A percentile compares a stretch with the other conserved stretches of the same genome.
phyloP scores from a whole-genome alignment of 495 filamentous ascomycete species.

The Cercophora samala region DNA sequence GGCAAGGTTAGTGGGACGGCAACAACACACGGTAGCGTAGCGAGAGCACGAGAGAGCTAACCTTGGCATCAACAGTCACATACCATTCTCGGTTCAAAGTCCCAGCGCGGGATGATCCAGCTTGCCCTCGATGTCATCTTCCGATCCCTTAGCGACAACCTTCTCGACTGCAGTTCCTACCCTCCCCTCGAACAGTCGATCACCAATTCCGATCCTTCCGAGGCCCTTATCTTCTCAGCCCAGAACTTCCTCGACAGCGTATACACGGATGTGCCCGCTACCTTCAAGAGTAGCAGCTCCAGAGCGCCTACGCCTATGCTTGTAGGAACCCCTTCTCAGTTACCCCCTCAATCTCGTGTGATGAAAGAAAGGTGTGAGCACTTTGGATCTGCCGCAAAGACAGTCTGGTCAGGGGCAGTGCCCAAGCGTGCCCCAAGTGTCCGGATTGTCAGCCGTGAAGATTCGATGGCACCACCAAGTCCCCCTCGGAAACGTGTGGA shows the following conservation, averaged over 20 bases:
- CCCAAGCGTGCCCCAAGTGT: constrained; percentile 28
- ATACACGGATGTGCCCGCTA: constrained; percentile 60
- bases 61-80: constrained; percentile 61
- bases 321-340: constrained; percentile 52
- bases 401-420: neutral
- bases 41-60: neutral
- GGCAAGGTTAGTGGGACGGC: constrained; percentile 68
- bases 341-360: constrained; percentile 33
- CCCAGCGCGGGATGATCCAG: constrained; percentile 85
- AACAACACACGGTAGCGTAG: neutral
- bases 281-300: constrained; percentile 57
- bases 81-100: constrained; percentile 88
- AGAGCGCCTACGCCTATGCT: constrained; percentile 78
- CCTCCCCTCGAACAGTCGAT: constrained; percentile 67
- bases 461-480: constrained; percentile 25
- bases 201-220: constrained; percentile 71
- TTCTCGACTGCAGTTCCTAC: constrained; percentile 59
- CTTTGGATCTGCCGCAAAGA: neutral
- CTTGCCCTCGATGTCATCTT: constrained; percentile 88
- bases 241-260: constrained; percentile 74
- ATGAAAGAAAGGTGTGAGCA: neutral
- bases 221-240: constrained; percentile 77
- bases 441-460: constrained; percentile 40
- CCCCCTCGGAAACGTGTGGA: constrained; percentile 12
- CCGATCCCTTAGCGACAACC: constrained; percentile 64